Percentiles rank a stretch among this genome's conserved stretches.
Evolutionary conservation across 208 protist genomes (phyloP).

Genomic region (Acanthamoeba healyi): DNA sequence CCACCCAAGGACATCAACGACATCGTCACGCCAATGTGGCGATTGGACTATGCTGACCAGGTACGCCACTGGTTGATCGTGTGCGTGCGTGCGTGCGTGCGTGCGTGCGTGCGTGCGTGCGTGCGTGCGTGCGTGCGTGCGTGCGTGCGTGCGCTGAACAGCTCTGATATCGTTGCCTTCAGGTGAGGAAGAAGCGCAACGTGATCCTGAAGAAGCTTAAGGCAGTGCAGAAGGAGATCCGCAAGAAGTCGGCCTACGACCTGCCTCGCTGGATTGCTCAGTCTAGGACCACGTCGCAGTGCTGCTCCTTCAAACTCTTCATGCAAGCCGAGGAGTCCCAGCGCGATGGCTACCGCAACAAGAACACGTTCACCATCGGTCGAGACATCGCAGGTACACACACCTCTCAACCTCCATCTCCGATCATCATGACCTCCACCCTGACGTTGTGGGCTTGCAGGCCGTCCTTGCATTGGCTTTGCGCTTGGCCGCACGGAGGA

Average conservation of each 20-base stretch:
- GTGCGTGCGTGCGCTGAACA: too few relatives aligned
- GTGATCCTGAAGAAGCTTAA: constrained; percentile 58
- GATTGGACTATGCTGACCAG: not conserved
- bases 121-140: too few relatives aligned
- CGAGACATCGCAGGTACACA: not conserved
- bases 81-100: too few relatives aligned
- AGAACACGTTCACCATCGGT: constrained; percentile 67
- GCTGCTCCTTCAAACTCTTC: constrained; percentile 24
- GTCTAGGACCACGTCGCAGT: constrained; percentile 32
- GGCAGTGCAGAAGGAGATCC: constrained; percentile 33
- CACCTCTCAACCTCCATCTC: not conserved
- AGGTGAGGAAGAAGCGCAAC: constrained; percentile 33
- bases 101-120: too few relatives aligned
- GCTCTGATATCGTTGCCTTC: not conserved
- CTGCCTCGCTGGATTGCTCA: constrained; percentile 23
- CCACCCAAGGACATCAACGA: constrained; percentile 55
- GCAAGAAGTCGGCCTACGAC: constrained; percentile 42
- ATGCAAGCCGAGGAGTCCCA: not conserved
- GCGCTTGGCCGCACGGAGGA: constrained; percentile 50
- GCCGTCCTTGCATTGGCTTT: constrained; percentile 45
- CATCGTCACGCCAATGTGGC: constrained; percentile 62
- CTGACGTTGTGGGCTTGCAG: not conserved
- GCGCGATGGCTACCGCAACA: constrained; percentile 69
- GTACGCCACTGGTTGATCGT: not conserved
- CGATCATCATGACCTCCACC: not conserved